Evolutionary conservation across 805 yeast species (phyloP).

Genomic region (Saturnispora halmiae): DNA sequence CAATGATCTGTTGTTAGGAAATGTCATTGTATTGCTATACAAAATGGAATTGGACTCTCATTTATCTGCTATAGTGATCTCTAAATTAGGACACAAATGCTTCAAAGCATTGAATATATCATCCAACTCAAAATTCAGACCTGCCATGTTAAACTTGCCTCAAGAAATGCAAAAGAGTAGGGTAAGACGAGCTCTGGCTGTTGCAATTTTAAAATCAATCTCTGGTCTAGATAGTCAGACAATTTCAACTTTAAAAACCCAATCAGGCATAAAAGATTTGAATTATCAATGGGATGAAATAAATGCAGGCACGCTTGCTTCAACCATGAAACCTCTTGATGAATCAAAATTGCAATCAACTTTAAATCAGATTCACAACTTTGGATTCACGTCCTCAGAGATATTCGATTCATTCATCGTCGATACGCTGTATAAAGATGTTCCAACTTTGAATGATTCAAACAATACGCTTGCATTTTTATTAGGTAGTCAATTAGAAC

Average conservation of each 20-base stretch:
- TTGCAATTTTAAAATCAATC: constrained; percentile 59
- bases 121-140: constrained; percentile 58
- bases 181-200: constrained; percentile 68
- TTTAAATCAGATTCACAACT: constrained; percentile 46
- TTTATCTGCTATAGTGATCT: constrained; percentile 46
- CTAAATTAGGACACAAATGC: constrained; percentile 58
- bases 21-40: constrained; percentile 42
- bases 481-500: constrained; percentile 81
- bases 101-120: constrained; percentile 51
- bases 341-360: constrained; percentile 45
- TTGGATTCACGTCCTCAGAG: constrained; percentile 43
- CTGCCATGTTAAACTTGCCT: constrained; percentile 64
- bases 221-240: constrained; percentile 39
- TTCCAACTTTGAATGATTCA: constrained; percentile 32
- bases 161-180: constrained; percentile 41
- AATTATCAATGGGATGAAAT: constrained; percentile 64
- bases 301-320: constrained; percentile 72
- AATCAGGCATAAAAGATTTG: constrained; percentile 17
- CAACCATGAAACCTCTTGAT: constrained; percentile 47
- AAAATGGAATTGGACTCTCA: constrained; percentile 36
- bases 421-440: constrained; percentile 61
- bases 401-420: constrained; percentile 43
- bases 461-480: constrained; percentile 71
- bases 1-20: constrained; percentile 38
- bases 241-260: constrained; percentile 13